Evolutionary conservation across 106 monocot genomes (phyloP), one percentile per base, ranked within the genome.

Genomic region (Allium sativum): DNA sequence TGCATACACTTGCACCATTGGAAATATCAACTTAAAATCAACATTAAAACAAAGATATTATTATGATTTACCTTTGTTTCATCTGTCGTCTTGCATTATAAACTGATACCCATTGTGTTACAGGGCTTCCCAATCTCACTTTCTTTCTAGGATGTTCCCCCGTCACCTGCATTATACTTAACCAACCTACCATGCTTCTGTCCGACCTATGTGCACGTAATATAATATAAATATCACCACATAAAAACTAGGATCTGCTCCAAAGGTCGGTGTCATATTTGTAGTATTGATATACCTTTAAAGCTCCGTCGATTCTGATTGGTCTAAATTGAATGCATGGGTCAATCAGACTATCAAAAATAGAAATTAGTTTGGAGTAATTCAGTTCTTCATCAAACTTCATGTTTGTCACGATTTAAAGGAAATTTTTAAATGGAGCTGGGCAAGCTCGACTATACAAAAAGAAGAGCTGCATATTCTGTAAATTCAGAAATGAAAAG

Each of bases 361-460:
- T 80, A 18, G 89, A 82, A 74, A 93, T 83, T 9, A 93, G 81
- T 70, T 89, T 89, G 50, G 85, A 61, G 48, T 93, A 93, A 58
- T 93, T 86, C 66, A 89, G 93, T 44, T 93, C 93, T 76, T 93
- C 93, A 62, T 93, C 93, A 78, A 89, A 93, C 70, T 83, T 93
- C 85, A 93, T 89, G 69, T 83, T 89, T 67, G 89, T 83, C 73
- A 93, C 93, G 0, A 56, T 52, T 55, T 93, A 89, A 56, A 93
- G 85, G 62, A 93, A 93, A n/a, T 72, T 76, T 70, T 81, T 93
- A 63, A 89, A 93, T 12, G 93, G 93, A 52, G 82, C 56, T 10
- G 93, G 89, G 59, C 93, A 93, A n/a, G n/a, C n/a, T n/a, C n/a
- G n/a, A n/a, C n/a, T n/a, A n/a, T n/a, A n/a, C n/a, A n/a, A n/a